A percentile compares a stretch with the other conserved stretches of the same genome.
These are phyloP conservation scores for Fusarium sambucinum DNA, from an alignment of 2,329 filamentous ascomycete species.

Conservation along the genomic window DNA sequence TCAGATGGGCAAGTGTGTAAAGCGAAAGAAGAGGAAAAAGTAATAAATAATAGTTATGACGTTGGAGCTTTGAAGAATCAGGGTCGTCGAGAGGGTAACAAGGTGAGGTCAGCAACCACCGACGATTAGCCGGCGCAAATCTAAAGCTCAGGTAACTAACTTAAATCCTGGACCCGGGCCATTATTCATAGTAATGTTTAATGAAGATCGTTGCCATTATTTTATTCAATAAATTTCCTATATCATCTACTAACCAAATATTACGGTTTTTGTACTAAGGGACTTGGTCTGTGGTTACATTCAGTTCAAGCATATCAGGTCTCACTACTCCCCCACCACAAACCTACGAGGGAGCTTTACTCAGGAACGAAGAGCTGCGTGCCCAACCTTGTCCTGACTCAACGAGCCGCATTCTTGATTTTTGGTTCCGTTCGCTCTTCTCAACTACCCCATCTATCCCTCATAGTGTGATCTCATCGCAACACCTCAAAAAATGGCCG, in stretches of 20 bases:
- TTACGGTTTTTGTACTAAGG: not conserved
- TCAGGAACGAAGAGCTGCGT: conserved; percentile 12
- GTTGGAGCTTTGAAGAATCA: conserved; percentile 25
- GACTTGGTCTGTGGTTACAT: conserved; percentile 26
- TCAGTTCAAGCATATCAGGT: conserved; percentile 30
- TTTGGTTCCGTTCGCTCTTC: not conserved
- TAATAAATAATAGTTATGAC: conserved; percentile 26
- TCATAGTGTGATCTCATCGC: conserved; percentile 32
- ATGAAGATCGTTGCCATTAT: not conserved
- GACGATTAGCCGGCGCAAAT: conserved; percentile 50
- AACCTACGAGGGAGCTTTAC: conserved; percentile 5
- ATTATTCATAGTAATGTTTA: not conserved
- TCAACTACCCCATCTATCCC: not conserved
- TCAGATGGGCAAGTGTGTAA: not conserved
- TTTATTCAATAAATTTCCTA: not conserved
- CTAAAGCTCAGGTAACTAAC: not conserved
- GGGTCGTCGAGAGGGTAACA: conserved; percentile 31
- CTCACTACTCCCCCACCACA: conserved; percentile 36
- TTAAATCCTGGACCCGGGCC: not conserved
- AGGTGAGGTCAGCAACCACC: conserved; percentile 39
- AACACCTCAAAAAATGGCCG: conserved; percentile 65
- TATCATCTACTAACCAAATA: not conserved
- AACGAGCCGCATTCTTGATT: conserved; percentile 2
- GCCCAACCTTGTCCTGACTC: conserved; percentile 7
- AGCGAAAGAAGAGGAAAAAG: conserved; percentile 14